A percentile compares a stretch with the other conserved stretches of the same genome.
These are phyloP conservation scores for Eucalyptus marginata DNA, from an alignment of 345 rosid species.

Conservation along the genomic window DNA sequence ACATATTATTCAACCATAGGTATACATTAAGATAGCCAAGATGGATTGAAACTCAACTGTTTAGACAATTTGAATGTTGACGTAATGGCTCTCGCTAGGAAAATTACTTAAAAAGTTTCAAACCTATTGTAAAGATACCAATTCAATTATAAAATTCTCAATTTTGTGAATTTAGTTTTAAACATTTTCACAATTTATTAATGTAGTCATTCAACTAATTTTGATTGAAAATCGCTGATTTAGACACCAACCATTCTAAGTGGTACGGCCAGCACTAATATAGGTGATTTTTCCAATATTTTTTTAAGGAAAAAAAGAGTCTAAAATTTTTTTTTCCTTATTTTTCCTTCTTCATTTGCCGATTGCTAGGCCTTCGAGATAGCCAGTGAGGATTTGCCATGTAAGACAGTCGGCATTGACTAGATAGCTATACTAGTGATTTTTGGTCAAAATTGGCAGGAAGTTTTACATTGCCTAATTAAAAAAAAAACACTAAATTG, in stretches of 20 bases:
- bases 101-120: background rate
- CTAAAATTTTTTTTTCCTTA: no score
- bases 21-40: background rate
- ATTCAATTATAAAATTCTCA: background rate
- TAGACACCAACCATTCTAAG: background rate
- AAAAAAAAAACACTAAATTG: no score
- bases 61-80: background rate
- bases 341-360: background rate
- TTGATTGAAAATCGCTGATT: accelerated
- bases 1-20: background rate
- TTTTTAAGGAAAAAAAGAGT: no score
- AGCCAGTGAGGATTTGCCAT: background rate
- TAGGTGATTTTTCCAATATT: background rate
- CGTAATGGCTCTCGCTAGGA: background rate
- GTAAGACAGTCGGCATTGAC: background rate
- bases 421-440: background rate
- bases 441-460: background rate
- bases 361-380: background rate
- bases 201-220: background rate
- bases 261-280: accelerated
- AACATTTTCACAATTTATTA: background rate
- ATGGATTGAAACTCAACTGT: background rate
- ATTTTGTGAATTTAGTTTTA: background rate
- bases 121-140: accelerated
- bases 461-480: background rate